Evolutionary conservation across 306 rosid species (phyloP).

Genomic region (Citrullus colocynthis): DNA sequence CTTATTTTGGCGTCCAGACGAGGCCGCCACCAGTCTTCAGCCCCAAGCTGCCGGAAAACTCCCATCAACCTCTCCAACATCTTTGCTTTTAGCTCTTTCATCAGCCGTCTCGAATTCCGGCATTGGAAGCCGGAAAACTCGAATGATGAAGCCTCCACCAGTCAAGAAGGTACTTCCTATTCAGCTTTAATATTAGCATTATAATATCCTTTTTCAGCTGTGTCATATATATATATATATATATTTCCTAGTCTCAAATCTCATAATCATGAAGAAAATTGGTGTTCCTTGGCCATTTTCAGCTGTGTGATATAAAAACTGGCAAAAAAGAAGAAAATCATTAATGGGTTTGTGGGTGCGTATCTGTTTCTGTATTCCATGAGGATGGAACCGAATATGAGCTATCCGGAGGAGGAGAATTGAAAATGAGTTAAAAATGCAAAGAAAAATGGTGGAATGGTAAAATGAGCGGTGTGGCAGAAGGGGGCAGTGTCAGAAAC

Average conservation of each 20-base stretch:
- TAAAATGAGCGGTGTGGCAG: slow-evolving; percentile 6
- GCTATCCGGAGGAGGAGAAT: neutral
- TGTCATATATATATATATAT: neutral
- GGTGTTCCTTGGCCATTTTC: neutral
- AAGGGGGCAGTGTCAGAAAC: slow-evolving; percentile 2
- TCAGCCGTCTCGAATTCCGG: slow-evolving; percentile 51
- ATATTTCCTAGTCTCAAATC: neutral
- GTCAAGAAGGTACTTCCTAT: slow-evolving; percentile 62
- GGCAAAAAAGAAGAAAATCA: neutral
- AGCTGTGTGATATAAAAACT: neutral
- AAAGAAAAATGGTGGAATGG: neutral
- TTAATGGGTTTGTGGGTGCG: neutral
- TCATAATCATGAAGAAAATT: neutral
- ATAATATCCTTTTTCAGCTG: too few species aligned
- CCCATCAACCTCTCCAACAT: slow-evolving; percentile 57
- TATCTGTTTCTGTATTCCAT: neutral
- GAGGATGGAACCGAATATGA: neutral
- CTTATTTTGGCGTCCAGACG: slow-evolving; percentile 53
- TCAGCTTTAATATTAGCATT: neutral
- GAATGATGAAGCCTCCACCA: slow-evolving; percentile 48
- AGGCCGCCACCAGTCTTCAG: slow-evolving; percentile 27
- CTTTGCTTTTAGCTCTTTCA: slow-evolving; percentile 72
- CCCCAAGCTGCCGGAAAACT: slow-evolving; percentile 22
- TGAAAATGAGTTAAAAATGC: neutral
- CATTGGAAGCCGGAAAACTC: slow-evolving; percentile 41